Percentiles rank a stretch among this genome's conserved stretches.
Conservation (phyloP, 108 stramenopile species). For the Nitzschia palea region DNA sequence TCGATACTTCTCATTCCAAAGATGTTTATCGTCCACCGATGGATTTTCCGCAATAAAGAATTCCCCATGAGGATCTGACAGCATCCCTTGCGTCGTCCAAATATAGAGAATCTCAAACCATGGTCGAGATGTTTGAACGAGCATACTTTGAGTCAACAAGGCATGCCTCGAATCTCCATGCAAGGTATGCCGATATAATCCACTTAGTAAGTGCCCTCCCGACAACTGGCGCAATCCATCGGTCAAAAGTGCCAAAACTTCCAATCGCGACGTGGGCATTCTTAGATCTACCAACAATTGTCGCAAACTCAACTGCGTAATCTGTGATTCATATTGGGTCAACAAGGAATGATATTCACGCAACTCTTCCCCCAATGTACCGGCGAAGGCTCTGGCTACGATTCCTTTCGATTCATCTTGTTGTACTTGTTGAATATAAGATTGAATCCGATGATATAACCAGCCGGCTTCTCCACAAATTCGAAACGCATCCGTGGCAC, state of each 20-base stretch:
- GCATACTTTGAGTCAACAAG: conserved; percentile 63
- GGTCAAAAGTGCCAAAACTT: conserved; percentile 69
- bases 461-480: conserved; percentile 85
- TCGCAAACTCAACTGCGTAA: conserved; percentile 60
- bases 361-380: conserved; percentile 67
- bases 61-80: conserved; percentile 71
- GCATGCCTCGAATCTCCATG: conserved; percentile 82
- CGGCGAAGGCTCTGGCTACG: conserved; percentile 72
- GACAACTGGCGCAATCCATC: conserved; percentile 61
- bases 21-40: conserved; percentile 20
- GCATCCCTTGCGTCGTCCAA: conserved; percentile 72
- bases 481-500: conserved; percentile 66
- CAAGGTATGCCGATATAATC: conserved; percentile 67
- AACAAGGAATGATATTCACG: conserved; percentile 70
- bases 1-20: conserved; percentile 86
- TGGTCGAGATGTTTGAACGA: conserved; percentile 57
- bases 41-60: conserved; percentile 69
- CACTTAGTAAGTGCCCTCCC: conserved; percentile 84
- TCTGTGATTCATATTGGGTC: conserved; percentile 65
- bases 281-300: conserved; percentile 66
- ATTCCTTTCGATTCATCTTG: conserved; percentile 49
- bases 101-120: conserved; percentile 70
- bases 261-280: conserved; percentile 55
- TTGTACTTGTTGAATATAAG: conserved; percentile 35
- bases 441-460: conserved; percentile 63